Conservation (phyloP, 257 asterid genomes). For the Fraxinus cuspidata region DNA sequence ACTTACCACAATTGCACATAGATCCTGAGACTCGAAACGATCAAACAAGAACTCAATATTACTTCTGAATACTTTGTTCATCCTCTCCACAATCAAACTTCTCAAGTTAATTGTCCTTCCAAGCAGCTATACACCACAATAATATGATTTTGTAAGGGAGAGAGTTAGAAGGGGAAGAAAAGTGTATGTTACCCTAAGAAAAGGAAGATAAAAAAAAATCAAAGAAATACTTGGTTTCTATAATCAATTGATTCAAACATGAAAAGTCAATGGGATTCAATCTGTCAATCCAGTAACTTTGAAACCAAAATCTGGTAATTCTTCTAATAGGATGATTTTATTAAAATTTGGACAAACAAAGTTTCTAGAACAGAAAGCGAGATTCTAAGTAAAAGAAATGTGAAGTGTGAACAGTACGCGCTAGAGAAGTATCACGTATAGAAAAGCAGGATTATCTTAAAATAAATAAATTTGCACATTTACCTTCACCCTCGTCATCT, state of each 20-base stretch:
- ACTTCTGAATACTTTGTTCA: conserved; percentile 84
- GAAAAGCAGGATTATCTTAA: conserved; percentile 5
- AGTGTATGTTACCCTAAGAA: background rate
- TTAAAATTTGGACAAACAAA: background rate
- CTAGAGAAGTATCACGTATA: conserved; percentile 14
- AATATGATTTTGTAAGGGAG: conserved; percentile 17
- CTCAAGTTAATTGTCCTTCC: conserved; percentile 97
- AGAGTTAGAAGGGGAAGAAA: conserved; percentile 4
- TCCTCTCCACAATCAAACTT: conserved; percentile 82
- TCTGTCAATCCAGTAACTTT: background rate
- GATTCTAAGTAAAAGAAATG: background rate
- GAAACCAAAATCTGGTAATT: background rate
- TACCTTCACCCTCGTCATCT: conserved; percentile 92
- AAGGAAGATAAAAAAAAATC: background rate
- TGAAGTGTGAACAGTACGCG: background rate
- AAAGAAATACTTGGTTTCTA: background rate
- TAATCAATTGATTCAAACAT: background rate
- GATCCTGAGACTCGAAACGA: conserved; percentile 91
- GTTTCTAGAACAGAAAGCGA: background rate
- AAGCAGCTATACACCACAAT: conserved; percentile 59
- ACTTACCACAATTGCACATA: conserved; percentile 92
- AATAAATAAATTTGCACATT: conserved; percentile 22
- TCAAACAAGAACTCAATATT: conserved; percentile 90
- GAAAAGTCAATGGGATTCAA: background rate
- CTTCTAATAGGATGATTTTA: background rate